Evolutionary conservation across 495 filamentous ascomycete genomes (phyloP).

Genomic region (Podospora bellae-mahoneyi): DNA sequence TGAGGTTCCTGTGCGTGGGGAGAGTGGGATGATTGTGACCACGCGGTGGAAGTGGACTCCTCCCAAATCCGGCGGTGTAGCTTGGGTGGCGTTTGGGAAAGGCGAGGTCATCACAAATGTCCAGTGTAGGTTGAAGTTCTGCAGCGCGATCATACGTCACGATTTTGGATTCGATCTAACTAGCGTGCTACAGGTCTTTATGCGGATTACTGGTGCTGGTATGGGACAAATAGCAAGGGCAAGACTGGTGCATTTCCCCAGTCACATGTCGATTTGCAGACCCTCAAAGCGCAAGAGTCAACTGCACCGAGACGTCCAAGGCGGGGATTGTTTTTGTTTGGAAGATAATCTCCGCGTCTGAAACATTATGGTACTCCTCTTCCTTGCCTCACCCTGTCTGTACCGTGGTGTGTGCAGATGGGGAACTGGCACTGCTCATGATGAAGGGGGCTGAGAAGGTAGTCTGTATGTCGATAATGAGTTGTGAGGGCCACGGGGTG

Average conservation of each 20-base stretch:
- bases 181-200: slow-evolving; percentile 26
- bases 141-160: too few species aligned
- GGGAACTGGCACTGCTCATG: too few species aligned
- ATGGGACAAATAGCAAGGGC: slow-evolving; percentile 42
- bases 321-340: slow-evolving; percentile 9
- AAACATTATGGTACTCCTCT: too few species aligned
- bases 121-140: slow-evolving; percentile 23
- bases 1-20: slow-evolving; percentile 30
- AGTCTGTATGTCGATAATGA: too few species aligned
- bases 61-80: slow-evolving; percentile 16
- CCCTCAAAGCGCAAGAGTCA: slow-evolving; percentile 3
- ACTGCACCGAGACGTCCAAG: not conserved
- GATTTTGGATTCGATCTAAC: not conserved
- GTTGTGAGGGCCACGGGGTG: too few species aligned
- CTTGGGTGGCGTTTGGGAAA: slow-evolving; percentile 44
- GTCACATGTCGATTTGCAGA: slow-evolving; percentile 16
- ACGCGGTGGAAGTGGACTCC: slow-evolving; percentile 46
- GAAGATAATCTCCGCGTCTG: not conserved
- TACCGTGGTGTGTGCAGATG: too few species aligned
- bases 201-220: slow-evolving; percentile 48
- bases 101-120: slow-evolving; percentile 43
- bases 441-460: too few species aligned
- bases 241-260: slow-evolving; percentile 43
- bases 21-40: slow-evolving; percentile 35
- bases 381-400: too few species aligned